Conservation (phyloP, 345 rosid species). For the Durio zibethinus region DNA sequence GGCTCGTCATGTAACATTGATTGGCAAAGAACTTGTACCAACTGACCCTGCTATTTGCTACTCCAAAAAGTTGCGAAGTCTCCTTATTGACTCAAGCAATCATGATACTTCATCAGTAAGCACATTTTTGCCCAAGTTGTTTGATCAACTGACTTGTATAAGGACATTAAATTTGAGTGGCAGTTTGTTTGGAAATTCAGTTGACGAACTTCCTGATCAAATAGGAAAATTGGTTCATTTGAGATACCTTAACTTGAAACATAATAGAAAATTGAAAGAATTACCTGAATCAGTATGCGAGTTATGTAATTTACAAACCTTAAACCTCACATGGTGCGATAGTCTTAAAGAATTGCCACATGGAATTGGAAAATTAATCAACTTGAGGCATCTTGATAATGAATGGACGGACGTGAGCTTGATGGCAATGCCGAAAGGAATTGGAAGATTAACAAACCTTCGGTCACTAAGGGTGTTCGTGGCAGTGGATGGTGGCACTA, state of each 20-base stretch:
- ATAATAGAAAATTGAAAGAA: background rate
- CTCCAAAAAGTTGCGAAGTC: conserved; percentile 5
- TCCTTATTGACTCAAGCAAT: background rate
- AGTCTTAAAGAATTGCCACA: background rate
- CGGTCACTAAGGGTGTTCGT: background rate
- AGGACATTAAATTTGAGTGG: conserved; percentile 11
- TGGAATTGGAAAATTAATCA: conserved; percentile 11
- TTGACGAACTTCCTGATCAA: conserved; percentile 3
- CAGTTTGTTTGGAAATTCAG: background rate
- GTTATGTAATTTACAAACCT: conserved; percentile 4
- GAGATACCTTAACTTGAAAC: conserved; percentile 7
- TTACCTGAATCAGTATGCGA: background rate
- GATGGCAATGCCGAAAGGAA: conserved; percentile 4
- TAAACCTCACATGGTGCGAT: conserved; percentile 5
- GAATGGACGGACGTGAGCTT: background rate
- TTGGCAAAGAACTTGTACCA: background rate
- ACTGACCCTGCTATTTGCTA: background rate
- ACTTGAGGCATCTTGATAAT: conserved; percentile 12
- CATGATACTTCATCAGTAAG: background rate
- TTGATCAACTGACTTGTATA: background rate
- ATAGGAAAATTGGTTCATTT: conserved; percentile 8
- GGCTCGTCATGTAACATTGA: background rate
- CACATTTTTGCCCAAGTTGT: background rate
- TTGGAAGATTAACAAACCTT: background rate
- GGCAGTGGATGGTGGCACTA: background rate